phyloP scores from a whole-genome alignment of 2,329 filamentous ascomycete genomes.

The Ascochyta clinopodiicola region DNA sequence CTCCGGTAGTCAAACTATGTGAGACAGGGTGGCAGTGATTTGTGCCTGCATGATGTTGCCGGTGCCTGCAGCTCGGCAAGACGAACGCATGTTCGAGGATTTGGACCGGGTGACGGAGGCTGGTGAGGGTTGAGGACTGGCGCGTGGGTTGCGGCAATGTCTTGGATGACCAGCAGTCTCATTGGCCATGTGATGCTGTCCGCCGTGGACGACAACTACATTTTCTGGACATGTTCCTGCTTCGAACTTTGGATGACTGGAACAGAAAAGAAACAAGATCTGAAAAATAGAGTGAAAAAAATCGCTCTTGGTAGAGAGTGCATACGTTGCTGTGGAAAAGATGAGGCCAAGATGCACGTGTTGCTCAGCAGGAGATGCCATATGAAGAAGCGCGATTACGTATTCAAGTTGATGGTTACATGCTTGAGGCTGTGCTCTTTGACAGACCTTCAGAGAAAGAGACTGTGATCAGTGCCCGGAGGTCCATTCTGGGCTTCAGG shows the following conservation, averaged over 20 bases:
- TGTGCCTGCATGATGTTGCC: slow-evolving; percentile 39
- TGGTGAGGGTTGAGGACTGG: slow-evolving; percentile 32
- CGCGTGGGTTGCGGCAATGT: slow-evolving; percentile 40
- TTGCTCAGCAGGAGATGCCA: too few species aligned
- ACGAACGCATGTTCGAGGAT: slow-evolving; percentile 38
- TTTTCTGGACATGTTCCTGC: not conserved
- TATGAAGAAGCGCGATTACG: too few species aligned
- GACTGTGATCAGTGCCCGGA: not conserved
- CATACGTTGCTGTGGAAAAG: not conserved
- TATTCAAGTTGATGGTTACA: too few species aligned
- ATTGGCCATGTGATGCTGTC: slow-evolving; percentile 33
- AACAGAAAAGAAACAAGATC: not conserved
- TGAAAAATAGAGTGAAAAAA: not conserved
- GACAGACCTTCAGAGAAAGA: not conserved
- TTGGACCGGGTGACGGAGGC: slow-evolving; percentile 35
- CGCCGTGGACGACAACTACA: not conserved
- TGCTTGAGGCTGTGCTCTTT: not conserved
- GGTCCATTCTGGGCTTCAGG: not conserved
- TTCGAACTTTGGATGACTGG: not conserved
- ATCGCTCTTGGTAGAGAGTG: not conserved
- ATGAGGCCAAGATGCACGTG: too few species aligned
- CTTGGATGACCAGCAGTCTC: slow-evolving; percentile 40
- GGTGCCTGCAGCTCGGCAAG: slow-evolving; percentile 35
- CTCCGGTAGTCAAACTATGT: slow-evolving; percentile 20
- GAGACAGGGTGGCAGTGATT: slow-evolving; percentile 30